Evolutionary conservation across 2,329 filamentous ascomycete genomes (phyloP), one percentile per base, ranked within the genome.

Genomic region (Alternaria hordeiaustralica): DNA sequence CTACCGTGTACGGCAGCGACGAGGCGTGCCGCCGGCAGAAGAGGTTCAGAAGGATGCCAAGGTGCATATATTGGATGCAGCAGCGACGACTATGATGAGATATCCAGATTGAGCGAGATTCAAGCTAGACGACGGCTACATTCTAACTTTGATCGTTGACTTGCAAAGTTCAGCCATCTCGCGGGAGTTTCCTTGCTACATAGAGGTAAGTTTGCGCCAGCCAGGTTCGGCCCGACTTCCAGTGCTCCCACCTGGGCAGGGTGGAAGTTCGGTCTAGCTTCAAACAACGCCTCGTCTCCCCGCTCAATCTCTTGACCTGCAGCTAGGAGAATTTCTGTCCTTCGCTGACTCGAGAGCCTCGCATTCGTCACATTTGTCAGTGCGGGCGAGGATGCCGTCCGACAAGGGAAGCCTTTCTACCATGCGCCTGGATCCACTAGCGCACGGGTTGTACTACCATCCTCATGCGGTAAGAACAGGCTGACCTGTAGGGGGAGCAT

Each of bases 181-280:
- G 49, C 49, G 49, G 49, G 15, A 53, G 49, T 53, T 53, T 23
- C 30, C 49, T 25, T 15, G 26, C 13, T 33, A n/a, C 18, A 10
- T n/a, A 23, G 13, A 15, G 49, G 18, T 53, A n/a, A n/a, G 49
- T 41, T 53, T 23, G 10, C 49, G 20, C 30, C 49, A 53, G 23
- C 28, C 36, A 33, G 28, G 20, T 20, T 41, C 49, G 49, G 49
- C 9, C 30, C 49, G 49, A 53, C 13, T 53, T 28, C 13, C 49
- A 53, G 30, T 21, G 18, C 49, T 9, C 18, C 20, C 49, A n/a
- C n/a, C n/a, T n/a, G n/a, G n/a, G n/a, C n/a, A 53, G 23, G 47
- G 28, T 58, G 47, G 12, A 54, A 26, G 36, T 43, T 20, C 36
- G 26, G 55, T 61, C 60, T 56, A 50, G 26, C 55, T 25, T 12